Evolutionary conservation across 1,139 yeast genomes (phyloP).

Genomic region (Insectozyma bohioensis): DNA sequence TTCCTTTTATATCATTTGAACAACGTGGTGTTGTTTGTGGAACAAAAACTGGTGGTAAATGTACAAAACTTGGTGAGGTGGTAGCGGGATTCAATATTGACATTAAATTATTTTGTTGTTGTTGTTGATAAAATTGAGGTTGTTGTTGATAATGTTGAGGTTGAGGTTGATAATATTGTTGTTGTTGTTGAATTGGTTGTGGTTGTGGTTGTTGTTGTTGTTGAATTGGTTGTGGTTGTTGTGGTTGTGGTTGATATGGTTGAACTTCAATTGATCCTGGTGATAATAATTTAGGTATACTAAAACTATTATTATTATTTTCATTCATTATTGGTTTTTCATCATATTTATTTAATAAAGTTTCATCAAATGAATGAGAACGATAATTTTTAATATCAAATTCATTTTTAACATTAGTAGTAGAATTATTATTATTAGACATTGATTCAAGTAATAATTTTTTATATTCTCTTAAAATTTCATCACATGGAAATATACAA

Average conservation of each 20-base stretch:
- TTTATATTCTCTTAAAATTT: constrained; percentile 20
- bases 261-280: background rate
- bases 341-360: too few relatives aligned
- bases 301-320: too few relatives aligned
- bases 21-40: constrained; percentile 6
- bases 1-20: constrained; percentile 5
- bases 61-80: constrained; percentile 7
- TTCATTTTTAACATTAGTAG: constrained; percentile 2
- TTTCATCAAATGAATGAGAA: constrained; percentile 5
- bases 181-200: constrained; percentile 3
- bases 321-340: too few relatives aligned
- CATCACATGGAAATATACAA: constrained; percentile 27
- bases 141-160: background rate
- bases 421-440: background rate
- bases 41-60: constrained; percentile 5
- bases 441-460: constrained; percentile 11
- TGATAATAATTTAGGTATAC: too few relatives aligned
- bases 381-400: background rate
- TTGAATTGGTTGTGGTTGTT: constrained; percentile 1
- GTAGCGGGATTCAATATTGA: background rate
- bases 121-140: background rate
- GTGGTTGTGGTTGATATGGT: constrained; percentile 3
- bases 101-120: background rate
- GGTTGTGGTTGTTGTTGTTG: constrained; percentile 2
- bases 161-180: constrained; percentile 3